phyloP scores from a whole-genome alignment of 345 rosid genomes.

The Eucalyptus pauciflora region DNA sequence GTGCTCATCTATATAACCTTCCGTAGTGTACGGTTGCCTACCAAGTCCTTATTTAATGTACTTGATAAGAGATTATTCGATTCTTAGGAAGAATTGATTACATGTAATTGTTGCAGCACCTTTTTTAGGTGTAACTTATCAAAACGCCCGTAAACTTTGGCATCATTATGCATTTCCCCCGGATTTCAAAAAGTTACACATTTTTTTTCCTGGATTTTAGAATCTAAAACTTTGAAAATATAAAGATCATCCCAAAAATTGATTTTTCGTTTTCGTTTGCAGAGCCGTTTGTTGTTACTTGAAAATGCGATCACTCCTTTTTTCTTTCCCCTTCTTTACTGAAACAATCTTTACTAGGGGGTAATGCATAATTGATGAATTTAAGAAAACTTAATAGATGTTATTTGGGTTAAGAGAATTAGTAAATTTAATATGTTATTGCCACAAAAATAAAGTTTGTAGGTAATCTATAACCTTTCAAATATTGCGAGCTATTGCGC shows the following conservation, averaged over 20 bases:
- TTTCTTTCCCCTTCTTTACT: neutral
- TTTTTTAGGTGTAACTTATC: neutral
- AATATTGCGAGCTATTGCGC: neutral
- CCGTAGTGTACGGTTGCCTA: neutral
- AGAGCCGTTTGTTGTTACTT: neutral
- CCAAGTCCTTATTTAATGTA: neutral
- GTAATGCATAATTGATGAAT: neutral
- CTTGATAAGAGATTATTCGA: neutral
- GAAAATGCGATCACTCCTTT: neutral
- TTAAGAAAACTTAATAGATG: neutral
- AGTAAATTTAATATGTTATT: neutral
- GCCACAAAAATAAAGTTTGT: neutral
- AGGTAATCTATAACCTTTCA: neutral
- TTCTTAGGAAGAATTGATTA: too few species aligned
- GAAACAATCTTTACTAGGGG: too few species aligned
- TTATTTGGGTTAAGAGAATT: neutral
- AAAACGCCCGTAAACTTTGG: neutral
- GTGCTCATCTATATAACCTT: neutral
- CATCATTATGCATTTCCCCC: neutral
- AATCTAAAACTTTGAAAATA: neutral
- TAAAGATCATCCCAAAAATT: neutral
- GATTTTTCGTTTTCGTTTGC: neutral
- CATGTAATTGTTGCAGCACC: neutral
- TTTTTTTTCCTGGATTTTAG: neutral
- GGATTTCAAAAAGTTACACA: neutral